Conservation (phyloP, 2,329 filamentous ascomycete genomes). For the Colletotrichum gigasporum region DNA sequence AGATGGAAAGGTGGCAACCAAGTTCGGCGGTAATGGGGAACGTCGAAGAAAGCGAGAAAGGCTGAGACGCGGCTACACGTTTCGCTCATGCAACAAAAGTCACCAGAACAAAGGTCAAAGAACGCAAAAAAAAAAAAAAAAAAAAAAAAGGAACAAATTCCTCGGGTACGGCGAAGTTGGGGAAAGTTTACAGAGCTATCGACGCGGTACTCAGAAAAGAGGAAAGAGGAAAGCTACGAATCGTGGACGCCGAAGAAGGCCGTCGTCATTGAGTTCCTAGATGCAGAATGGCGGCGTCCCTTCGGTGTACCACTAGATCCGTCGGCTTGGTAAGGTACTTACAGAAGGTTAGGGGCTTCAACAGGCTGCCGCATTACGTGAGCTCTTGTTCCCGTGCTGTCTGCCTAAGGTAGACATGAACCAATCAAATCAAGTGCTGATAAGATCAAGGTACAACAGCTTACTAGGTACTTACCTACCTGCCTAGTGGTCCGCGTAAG, state of each 20-base stretch:
- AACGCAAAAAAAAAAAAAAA: neutral
- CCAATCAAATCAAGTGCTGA: neutral
- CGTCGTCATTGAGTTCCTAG: too few species aligned
- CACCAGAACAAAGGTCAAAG: neutral
- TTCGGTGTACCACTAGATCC: too few species aligned
- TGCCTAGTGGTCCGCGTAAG: too few species aligned
- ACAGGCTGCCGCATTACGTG: slow-evolving; percentile 2
- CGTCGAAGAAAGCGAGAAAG: neutral
- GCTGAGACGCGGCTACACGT: slow-evolving; percentile 13
- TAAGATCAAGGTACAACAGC: too few species aligned
- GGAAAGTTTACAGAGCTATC: neutral
- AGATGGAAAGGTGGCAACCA: slow-evolving; percentile 11
- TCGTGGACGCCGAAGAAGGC: too few species aligned
- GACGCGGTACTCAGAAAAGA: neutral
- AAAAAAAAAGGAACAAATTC: too few species aligned
- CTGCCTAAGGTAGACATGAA: too few species aligned
- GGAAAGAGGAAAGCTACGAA: too few species aligned
- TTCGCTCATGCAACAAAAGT: slow-evolving; percentile 17
- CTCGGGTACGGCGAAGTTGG: neutral
- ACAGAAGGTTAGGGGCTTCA: slow-evolving; percentile 1
- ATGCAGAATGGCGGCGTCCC: too few species aligned
- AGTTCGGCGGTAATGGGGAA: slow-evolving; percentile 3
- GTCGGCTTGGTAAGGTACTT: neutral
- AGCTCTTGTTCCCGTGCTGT: neutral
- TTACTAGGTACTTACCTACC: too few species aligned